Evolutionary conservation across 1,284 basidiomycete genomes (phyloP), one percentile per base, ranked within the genome.

Genomic region (Microbotryum scabiosae): DNA sequence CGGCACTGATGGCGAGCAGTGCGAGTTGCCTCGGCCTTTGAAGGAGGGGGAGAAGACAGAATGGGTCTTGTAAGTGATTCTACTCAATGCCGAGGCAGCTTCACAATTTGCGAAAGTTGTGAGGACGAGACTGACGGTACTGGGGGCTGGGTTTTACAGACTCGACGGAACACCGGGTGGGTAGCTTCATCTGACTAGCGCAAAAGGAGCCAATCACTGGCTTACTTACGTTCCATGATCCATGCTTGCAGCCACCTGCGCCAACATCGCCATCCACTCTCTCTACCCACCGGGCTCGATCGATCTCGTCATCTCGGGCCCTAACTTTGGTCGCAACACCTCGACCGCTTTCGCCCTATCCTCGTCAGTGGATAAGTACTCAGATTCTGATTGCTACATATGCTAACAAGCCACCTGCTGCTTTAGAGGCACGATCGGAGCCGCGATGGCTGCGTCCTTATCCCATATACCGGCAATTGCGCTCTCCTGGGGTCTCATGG

Each of bases 241-340:
- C 0, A 68, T 90, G 88, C 91, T 90, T 14, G 89, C 90, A 2
- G 90, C 91, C 4, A 88, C 90, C 2, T 96, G 92, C 73, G 80
- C 88, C 2, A 94, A 93, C 71, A 84, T 96, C 60, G 89, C 82
- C 1, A 76, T 96, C 49, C 87, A 94, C 73, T 94, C 94, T 72
- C 72, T 96, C 20, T 94, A 85, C 74, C 43, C 59, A 8, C 84
- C 84, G 0, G 84, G 81, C 41, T 78, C 88, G 72, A 87, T 96
- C 45, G 91, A 96, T 74, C 81, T 96, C 28, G 84, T 81, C 51
- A 73, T 81, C 30, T 76, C 76, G 3, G 79, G 79, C 1, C 78
- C 78, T 0, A 79, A 79, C 60, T 76, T 76, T 65, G 74, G 72
- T 10, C 64, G 72, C 14, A 73, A 73, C 61, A 73, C 71, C 3